Evolutionary conservation across 371 early-diverging fungal genomes (phyloP).

Genomic region (Amoeboradix gromovi): DNA sequence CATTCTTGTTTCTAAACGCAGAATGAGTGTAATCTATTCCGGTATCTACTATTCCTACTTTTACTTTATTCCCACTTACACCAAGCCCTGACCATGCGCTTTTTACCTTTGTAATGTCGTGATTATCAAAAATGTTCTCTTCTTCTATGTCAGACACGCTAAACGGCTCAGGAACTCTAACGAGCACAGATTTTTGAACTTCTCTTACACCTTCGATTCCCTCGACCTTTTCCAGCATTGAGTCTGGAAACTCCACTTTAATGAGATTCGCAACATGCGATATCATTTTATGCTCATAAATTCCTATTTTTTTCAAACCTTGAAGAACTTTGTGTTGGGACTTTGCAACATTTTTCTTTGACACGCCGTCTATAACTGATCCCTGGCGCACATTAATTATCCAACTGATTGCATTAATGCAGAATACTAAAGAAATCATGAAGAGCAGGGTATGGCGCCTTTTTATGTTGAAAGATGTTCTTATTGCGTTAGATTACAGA

Average conservation of each 20-base stretch:
- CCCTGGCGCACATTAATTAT: no score
- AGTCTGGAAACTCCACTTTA: neutral
- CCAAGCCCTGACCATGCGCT: neutral
- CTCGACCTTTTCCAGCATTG: neutral
- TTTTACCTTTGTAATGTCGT: neutral
- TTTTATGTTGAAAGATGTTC: no score
- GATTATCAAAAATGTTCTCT: no score
- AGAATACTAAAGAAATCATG: no score
- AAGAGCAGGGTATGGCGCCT: no score
- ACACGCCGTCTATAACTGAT: neutral
- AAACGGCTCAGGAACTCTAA: no score
- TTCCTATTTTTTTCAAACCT: neutral
- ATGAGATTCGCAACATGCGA: neutral
- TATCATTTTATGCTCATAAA: neutral
- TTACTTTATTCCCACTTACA: constrained; percentile 1
- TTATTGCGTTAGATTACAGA: no score
- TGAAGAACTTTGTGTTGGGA: neutral
- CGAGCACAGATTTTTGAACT: neutral
- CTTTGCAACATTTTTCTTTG: neutral
- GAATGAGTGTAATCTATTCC: constrained; percentile 3
- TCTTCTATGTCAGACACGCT: no score
- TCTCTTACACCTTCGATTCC: neutral
- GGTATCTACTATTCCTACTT: constrained; percentile 3
- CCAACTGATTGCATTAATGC: no score
- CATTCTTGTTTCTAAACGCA: neutral